Base-by-base conservation (phyloP, 116 monocot genomes). In the Zostera marina region DNA sequence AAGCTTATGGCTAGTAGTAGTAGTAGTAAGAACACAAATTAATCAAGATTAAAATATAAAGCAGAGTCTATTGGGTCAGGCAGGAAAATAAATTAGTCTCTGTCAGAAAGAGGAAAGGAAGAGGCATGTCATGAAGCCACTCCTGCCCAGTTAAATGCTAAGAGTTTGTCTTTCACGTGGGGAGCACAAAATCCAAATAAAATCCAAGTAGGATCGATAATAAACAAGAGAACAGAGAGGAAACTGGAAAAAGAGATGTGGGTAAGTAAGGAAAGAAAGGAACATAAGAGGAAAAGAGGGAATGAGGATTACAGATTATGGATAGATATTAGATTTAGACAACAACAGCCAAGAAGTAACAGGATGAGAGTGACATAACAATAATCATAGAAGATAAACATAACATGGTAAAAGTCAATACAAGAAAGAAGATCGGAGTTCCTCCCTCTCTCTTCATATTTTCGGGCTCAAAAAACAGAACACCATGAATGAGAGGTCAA, bases 401-500 rank as follows among this genome's bases (percentile, higher is more conserved):
- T 8, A 51, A 51, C 16, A 15, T 51, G 32, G 14, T 19, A 51
- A 51, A 51, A 51, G 20, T 51, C 10, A 21, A 21, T 51, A 7
- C 15, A 51, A 17, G 9, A 51, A 49, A 51, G 7, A 51, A 12
- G 8, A 49, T 16, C 2, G 19, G 20, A 51, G 60, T 16, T 46
- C 47, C 64, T 60, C 45, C n/a, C n/a, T n/a, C n/a, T n/a, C 54
- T 60, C 60, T 45, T 58, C 14, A 21, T 9, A 51, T 51, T 51
- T 17, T 43, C 42, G 11, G 42, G 49, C 49, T 21, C 49, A 51
- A 51, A 8, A 8, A 8, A 7, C 15, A 51, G 15, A 7, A 19
- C 1, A 51, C 20, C 49, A 51, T 17, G 48, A 8, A 48, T 48
- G 48, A 79, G 11, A 56, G 38, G 79, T 71, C 79, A 79, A 72